These are phyloP conservation scores for Colletotrichum theobromicola DNA, from an alignment of 2,329 filamentous ascomycete species.

Conservation along the genomic window DNA sequence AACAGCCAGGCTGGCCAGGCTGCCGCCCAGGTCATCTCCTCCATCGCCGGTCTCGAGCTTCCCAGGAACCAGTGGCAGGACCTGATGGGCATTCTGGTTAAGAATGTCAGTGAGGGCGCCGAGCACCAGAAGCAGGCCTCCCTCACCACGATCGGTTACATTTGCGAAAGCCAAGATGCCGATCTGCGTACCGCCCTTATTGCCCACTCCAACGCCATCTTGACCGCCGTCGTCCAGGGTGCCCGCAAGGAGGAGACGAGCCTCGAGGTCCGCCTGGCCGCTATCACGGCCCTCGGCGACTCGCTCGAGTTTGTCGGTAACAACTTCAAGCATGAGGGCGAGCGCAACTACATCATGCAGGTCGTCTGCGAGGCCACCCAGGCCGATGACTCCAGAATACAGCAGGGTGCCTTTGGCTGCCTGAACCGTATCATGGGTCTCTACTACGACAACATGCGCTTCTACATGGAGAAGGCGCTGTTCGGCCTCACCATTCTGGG, in stretches of 20 bases:
- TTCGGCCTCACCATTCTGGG: slow-evolving; percentile 97
- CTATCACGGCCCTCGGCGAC: slow-evolving; percentile 92
- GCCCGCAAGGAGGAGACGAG: slow-evolving; percentile 96
- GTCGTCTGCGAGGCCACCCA: slow-evolving; percentile 99
- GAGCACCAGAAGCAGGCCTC: slow-evolving; percentile 94
- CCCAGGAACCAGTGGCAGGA: slow-evolving; percentile 93
- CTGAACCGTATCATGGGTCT: slow-evolving; percentile 98
- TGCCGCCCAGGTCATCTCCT: slow-evolving; percentile 92
- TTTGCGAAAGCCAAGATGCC: slow-evolving; percentile 92
- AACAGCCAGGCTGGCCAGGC: slow-evolving; percentile 86
- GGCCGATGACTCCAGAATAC: slow-evolving; percentile 86
- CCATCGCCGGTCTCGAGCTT: slow-evolving; percentile 93
- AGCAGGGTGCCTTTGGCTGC: slow-evolving; percentile 95
- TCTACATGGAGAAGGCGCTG: slow-evolving; percentile 99
- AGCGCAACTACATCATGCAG: slow-evolving; percentile 99
- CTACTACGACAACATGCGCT: slow-evolving; percentile 99
- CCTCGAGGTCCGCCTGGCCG: slow-evolving; percentile 86
- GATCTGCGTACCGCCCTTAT: slow-evolving; percentile 83
- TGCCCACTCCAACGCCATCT: slow-evolving; percentile 93
- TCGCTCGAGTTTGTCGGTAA: slow-evolving; percentile 96
- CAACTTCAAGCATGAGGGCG: slow-evolving; percentile 99
- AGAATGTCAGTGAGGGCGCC: slow-evolving; percentile 87
- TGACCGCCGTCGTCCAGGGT: slow-evolving; percentile 97
- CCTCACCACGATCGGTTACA: slow-evolving; percentile 95
- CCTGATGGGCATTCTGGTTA: slow-evolving; percentile 85